Evolutionary conservation across 257 asterid species (phyloP).

Genomic region (Ilex aquifolium): DNA sequence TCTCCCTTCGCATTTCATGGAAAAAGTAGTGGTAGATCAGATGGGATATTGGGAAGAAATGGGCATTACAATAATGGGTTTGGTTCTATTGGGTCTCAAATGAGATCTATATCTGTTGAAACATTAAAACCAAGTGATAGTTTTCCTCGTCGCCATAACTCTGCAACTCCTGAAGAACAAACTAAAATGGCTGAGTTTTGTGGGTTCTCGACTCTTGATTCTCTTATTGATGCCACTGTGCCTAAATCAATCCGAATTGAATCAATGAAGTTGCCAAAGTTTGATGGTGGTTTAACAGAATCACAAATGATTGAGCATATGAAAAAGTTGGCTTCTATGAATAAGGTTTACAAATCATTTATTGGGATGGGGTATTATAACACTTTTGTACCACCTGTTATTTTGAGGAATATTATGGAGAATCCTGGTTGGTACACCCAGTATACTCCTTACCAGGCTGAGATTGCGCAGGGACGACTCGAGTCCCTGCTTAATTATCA

Average conservation of each 20-base stretch:
- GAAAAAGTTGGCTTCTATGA: conserved; percentile 70
- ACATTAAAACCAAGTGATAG: conserved; percentile 77
- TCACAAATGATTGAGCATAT: conserved; percentile 85
- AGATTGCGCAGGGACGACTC: conserved; percentile 92
- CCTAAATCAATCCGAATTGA: conserved; percentile 76
- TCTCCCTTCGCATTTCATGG: conserved; percentile 48
- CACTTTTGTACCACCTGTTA: conserved; percentile 88
- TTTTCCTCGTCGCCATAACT: conserved; percentile 85
- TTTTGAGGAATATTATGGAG: conserved; percentile 80
- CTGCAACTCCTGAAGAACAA: conserved; percentile 94
- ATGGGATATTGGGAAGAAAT: conserved; percentile 7
- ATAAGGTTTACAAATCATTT: conserved; percentile 70
- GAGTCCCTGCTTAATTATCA: conserved; percentile 85
- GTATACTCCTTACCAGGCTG: conserved; percentile 98
- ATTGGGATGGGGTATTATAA: conserved; percentile 95
- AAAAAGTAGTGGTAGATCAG: conserved; percentile 14
- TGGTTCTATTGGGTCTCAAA: conserved; percentile 11
- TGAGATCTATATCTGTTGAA: conserved; percentile 60
- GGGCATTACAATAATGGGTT: neutral
- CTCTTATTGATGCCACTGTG: conserved; percentile 83
- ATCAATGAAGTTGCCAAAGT: conserved; percentile 59
- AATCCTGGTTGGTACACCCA: conserved; percentile 99
- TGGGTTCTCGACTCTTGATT: conserved; percentile 54
- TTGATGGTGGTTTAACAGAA: conserved; percentile 80
- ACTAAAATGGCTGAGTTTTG: conserved; percentile 66